phyloP scores from a whole-genome alignment of 192 early-diverging fungal genomes.

The Coemansia sp. region DNA sequence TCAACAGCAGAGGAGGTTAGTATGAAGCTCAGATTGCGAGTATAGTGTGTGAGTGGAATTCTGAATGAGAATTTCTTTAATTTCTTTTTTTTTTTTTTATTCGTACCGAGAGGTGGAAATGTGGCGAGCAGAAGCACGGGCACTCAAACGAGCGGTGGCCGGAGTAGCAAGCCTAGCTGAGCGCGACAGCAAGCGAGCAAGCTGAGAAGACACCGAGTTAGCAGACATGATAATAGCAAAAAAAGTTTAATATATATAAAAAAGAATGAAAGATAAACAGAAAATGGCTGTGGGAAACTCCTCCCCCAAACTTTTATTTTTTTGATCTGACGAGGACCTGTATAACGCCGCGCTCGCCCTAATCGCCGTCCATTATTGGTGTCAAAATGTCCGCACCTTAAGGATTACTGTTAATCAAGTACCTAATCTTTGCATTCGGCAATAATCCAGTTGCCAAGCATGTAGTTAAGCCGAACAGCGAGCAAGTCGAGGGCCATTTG shows the following conservation, averaged over 20 bases:
- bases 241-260: neutral
- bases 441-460: slow-evolving; percentile 77
- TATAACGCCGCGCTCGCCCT: neutral
- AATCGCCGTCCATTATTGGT: slow-evolving; percentile 1
- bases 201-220: slow-evolving; percentile 32
- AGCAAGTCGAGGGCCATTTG: slow-evolving; percentile 90
- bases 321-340: neutral
- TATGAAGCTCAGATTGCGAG: neutral
- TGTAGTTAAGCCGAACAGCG: slow-evolving; percentile 84
- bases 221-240: slow-evolving; percentile 31
- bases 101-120: slow-evolving; percentile 50
- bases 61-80: neutral
- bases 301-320: neutral
- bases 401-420: neutral
- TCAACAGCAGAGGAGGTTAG: neutral
- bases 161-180: slow-evolving; percentile 46
- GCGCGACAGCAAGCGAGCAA: slow-evolving; percentile 51
- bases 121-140: slow-evolving; percentile 43
- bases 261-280: slow-evolving; percentile 11
- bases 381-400: slow-evolving; percentile 3
- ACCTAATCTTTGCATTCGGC: slow-evolving; percentile 1
- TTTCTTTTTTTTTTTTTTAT: neutral
- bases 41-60: slow-evolving; percentile 6
- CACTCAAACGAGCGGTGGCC: slow-evolving; percentile 37
- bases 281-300: slow-evolving; percentile 1